Percentiles rank a stretch among this genome's conserved stretches.
These are phyloP conservation scores for Tetrapisispora iriomotensis DNA, from an alignment of 805 yeast genomes.

Conservation along the genomic window DNA sequence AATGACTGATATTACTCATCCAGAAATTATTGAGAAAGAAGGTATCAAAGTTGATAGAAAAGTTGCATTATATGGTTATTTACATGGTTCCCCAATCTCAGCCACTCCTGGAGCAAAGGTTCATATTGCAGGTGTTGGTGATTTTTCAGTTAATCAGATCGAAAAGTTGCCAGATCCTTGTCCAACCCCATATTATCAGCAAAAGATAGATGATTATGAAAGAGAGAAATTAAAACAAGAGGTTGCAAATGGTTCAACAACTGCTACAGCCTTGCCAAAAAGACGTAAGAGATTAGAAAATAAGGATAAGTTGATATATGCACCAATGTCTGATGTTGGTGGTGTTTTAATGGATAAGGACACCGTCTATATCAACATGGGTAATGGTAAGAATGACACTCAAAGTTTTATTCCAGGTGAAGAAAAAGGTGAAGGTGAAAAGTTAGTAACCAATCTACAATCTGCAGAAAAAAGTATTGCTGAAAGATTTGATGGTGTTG, in stretches of 20 bases:
- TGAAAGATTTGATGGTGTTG: slow-evolving; percentile 55
- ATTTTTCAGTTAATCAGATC: slow-evolving; percentile 58
- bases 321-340: slow-evolving; percentile 99
- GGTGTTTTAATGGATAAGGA: slow-evolving; percentile 96
- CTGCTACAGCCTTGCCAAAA: slow-evolving; percentile 51
- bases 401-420: slow-evolving; percentile 49
- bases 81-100: slow-evolving; percentile 87
- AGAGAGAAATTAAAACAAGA: slow-evolving; percentile 64
- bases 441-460: slow-evolving; percentile 73
- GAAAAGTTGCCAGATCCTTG: slow-evolving; percentile 97
- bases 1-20: slow-evolving; percentile 89
- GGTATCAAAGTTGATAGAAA: slow-evolving; percentile 81
- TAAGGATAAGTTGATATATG: slow-evolving; percentile 86
- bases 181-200: slow-evolving; percentile 91
- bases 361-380: slow-evolving; percentile 80
- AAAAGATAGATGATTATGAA: slow-evolving; percentile 70
- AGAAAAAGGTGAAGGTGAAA: slow-evolving; percentile 78
- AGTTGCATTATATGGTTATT: slow-evolving; percentile 85
- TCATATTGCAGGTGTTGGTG: slow-evolving; percentile 96
- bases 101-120: slow-evolving; percentile 54
- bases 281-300: slow-evolving; percentile 90
- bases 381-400: slow-evolving; percentile 22
- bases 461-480: slow-evolving; percentile 50
- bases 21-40: slow-evolving; percentile 56
- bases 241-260: slow-evolving; percentile 35